Base-by-base conservation (phyloP, 1,284 basidiomycete genomes). In the Porogramme epimiltina region DNA sequence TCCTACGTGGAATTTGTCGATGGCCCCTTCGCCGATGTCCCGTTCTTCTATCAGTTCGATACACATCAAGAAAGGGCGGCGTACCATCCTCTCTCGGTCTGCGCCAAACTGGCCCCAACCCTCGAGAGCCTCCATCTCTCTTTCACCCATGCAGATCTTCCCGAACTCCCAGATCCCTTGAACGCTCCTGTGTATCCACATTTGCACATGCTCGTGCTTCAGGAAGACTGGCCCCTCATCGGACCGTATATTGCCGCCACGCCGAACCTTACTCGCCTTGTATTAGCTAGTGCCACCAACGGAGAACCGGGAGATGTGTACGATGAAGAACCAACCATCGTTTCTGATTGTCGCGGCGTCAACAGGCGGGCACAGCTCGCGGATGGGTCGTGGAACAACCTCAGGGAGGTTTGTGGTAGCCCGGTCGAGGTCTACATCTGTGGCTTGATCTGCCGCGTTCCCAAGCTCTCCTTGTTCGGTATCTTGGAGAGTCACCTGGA, bases 191-290 rank as follows among this genome's bases (percentile, higher is more conserved):
- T 47, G 19, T 52, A 43, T 22, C 25, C 41, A 26, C 19, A 25
- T 9, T 6, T 44, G 23, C 25, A 22, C 2, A 34, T 6, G 26
- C 46, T 52, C 36, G 18, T 24, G 22, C 46, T 52, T 4, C 20
- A 48, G 26, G 51, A 52, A 42, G 37, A 48, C 28, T 39, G 26
- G 28, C 51, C 46, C 18, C 13, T 42, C 11, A 16, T 44, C n/a
- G 23, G 33, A 15, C 36, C 36, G 22, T 52, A 52, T 46, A 41
- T 47, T 42, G 26, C 25, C 10, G 36, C 46, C 18, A 47, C 40
- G 13, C 51, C 51, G n/a, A 45, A 52, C 31, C 46, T 52, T 37
- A 34, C 20, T 4, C 22, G 19, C 13, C 9, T 40, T 47, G 5
- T n/a, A n/a, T n/a, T n/a, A n/a, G n/a, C n/a, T n/a, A n/a, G n/a